Evolutionary conservation across 306 rosid species (phyloP), one percentile per base, ranked within the genome.

Genomic region (Vigna nakashimae): DNA sequence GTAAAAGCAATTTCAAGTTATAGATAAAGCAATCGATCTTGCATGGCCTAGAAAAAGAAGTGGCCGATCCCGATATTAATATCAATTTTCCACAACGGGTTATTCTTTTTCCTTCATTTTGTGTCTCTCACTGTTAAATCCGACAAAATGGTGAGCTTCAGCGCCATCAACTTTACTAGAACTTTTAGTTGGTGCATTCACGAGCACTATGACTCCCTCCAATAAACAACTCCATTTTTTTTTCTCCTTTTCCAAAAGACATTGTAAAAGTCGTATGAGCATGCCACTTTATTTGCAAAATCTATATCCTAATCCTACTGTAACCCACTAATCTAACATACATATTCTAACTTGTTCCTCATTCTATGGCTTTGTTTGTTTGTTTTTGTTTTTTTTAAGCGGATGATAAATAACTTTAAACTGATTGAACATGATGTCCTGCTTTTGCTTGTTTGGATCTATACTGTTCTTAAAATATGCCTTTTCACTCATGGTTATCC

Each of bases 251-350:
- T 70, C 43, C 49, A 18, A 77, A 80, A 72, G 80, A 82, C 77
- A 80, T 62, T 83, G 79, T 72, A 65, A 80, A 72, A 81, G 88
- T 82, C 85, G 70, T 71, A 70, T 83, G 89, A 87, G 73, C 82
- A 80, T 83, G 79, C 81, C 24, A 82, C 84, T 77, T 87, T 85
- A 75, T 52, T 87, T 82, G 70, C 63, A 36, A 81, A 55, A 72
- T 89, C 86, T 63, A 79, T 85, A 86, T 88, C 82, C 84, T 87
- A 83, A 82, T 89, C 83, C 88, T 79, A 74, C 83, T 89, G 92
- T 86, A 80, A 20, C 89, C 93, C 97, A 91, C 89, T 86, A 79
- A 90, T 84, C 91, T 76, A 81, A 78, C 88, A 88, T 71, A 9
- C 50, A 77, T 59, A 62, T 32, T 82, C 80, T 80, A 52, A 75